These are phyloP conservation scores for Penicillium fuscoglaucum DNA, from an alignment of 2,329 filamentous ascomycete genomes.

Conservation along the genomic window DNA sequence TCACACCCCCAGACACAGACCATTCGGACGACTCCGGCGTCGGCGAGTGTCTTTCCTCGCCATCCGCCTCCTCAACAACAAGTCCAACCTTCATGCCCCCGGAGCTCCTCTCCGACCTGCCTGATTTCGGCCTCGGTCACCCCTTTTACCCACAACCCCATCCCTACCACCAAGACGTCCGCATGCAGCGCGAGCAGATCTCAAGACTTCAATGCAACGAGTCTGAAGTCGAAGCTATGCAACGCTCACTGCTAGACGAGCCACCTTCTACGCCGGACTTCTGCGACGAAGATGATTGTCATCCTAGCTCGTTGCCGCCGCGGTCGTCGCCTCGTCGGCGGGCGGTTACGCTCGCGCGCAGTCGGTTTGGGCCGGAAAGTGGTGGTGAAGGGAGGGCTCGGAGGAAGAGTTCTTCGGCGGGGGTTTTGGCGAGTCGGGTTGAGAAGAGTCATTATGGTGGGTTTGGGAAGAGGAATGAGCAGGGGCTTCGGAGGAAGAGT, in stretches of 20 bases:
- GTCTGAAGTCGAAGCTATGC: slow-evolving; percentile 38
- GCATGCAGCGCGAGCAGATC: slow-evolving; percentile 42
- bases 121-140: neutral
- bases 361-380: slow-evolving; percentile 29
- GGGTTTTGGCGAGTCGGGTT: slow-evolving; percentile 32
- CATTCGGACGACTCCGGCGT: slow-evolving; percentile 36
- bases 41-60: slow-evolving; percentile 50
- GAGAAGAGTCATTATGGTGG: slow-evolving; percentile 35
- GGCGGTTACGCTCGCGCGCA: slow-evolving; percentile 31
- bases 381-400: slow-evolving; percentile 16
- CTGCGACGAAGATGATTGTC: slow-evolving; percentile 35
- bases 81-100: slow-evolving; percentile 33
- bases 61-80: slow-evolving; percentile 54
- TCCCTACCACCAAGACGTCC: slow-evolving; percentile 27
- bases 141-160: slow-evolving; percentile 1
- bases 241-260: neutral
- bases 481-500: slow-evolving; percentile 40
- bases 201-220: slow-evolving; percentile 43
- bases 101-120: slow-evolving; percentile 19
- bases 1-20: slow-evolving; percentile 42
- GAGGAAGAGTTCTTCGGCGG: slow-evolving; percentile 32
- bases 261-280: neutral
- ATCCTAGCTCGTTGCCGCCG: slow-evolving; percentile 41
- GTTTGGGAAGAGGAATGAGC: slow-evolving; percentile 36
- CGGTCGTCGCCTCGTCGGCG: slow-evolving; percentile 35